Base-by-base conservation (phyloP, 2,329 filamentous ascomycete genomes). In the Microsporum audouinii region DNA sequence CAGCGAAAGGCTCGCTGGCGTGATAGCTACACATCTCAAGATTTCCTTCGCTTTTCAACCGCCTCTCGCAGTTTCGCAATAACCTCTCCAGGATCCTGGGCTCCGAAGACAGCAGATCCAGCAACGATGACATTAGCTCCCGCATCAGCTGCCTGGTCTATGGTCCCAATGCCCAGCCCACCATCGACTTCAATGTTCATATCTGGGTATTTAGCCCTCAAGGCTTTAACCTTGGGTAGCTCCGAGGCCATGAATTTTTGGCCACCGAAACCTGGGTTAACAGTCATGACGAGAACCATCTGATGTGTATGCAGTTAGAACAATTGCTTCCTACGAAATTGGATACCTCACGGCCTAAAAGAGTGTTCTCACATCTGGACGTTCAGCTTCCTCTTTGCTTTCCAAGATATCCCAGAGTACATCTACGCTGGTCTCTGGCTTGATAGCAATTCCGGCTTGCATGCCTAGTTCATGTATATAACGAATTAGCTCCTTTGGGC, bases 201-300 rank as follows among this genome's bases (percentile, higher is more conserved):
- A 4, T 96, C 83, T 1, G 94, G 92, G 73, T 97, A 99, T 70
- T 84, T 85, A 71, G 86, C 78, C 63, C 94, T 85, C 67, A 99
- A 80, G 43, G 87, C 90, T 66, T 87, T 77, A 29, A 99, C 94
- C 78, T 99, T 99, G 71, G 92, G 91, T 67, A 99, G 84, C 78
- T 96, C 90, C 5, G 89, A 89, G 10, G 90, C 86, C 91, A 97
- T 97, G 80, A 99, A 99, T 72, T 96, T 96, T 73, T 99, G 94
- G 5, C 94, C 94, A 65, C 94, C 94, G 71, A 99, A 99, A 53
- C 94, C 94, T 51, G 94, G 94, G 76, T 99, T 84, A 49, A 99
- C 94, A 0, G 94, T 99, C 94, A 99, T 99, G 63, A 99, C 84
- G 17, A 99, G 85, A 41, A 96, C 91, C 94, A 99, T 99, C 92